A percentile compares a stretch with the other conserved stretches of the same genome.
Evolutionary conservation across 2,329 filamentous ascomycete species (phyloP).

Genomic region (Diaporthe ilicicola): DNA sequence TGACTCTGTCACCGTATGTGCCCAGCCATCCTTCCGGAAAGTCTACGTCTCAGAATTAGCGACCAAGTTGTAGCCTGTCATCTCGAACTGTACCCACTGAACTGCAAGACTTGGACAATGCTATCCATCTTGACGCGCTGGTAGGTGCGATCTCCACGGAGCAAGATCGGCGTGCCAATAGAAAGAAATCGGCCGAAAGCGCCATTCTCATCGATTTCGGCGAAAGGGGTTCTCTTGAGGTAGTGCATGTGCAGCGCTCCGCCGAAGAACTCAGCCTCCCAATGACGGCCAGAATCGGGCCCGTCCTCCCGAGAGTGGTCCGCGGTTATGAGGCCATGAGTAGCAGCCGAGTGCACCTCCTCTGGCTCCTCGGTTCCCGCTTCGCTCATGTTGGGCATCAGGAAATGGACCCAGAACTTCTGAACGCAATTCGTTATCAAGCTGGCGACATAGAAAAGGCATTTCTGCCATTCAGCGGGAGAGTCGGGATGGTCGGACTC

Average conservation of each 20-base stretch:
- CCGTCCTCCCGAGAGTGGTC: too few relatives aligned
- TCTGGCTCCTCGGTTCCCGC: neutral
- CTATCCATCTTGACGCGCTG: neutral
- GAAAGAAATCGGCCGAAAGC: neutral
- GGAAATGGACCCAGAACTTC: neutral
- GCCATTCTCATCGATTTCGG: neutral
- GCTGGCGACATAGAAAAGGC: neutral
- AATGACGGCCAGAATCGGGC: neutral
- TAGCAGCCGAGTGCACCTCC: neutral
- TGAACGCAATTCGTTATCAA: neutral
- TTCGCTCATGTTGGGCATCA: accelerated
- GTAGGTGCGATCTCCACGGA: neutral
- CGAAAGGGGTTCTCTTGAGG: neutral
- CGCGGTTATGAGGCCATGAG: neutral
- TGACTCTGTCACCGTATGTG: too few relatives aligned
- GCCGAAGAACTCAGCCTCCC: neutral
- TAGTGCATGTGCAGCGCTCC: neutral
- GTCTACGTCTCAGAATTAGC: too few relatives aligned
- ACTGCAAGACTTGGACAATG: neutral
- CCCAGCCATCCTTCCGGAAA: too few relatives aligned
- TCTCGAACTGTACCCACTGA: neutral
- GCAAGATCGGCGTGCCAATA: neutral
- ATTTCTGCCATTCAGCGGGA: neutral
- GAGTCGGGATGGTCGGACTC: neutral
- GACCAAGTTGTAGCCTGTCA: too few relatives aligned